Percentiles rank a stretch among this genome's conserved stretches.
Conservation (phyloP, 2,329 filamentous ascomycete genomes). For the Pestalotiopsis fici region DNA sequence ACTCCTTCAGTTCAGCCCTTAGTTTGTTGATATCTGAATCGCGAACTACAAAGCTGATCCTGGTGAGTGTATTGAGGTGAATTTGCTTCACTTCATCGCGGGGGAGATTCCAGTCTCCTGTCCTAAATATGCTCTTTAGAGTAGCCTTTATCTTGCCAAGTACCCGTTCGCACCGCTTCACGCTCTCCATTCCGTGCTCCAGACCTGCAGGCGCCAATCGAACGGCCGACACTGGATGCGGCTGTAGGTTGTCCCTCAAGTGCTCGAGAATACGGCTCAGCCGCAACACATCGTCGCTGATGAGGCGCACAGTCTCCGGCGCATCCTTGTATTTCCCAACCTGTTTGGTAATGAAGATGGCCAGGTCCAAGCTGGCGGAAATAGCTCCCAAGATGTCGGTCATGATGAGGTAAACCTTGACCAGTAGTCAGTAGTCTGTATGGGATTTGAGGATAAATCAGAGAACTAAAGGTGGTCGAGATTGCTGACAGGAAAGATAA, state of each 20-base stretch:
- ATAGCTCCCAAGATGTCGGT: slow-evolving; percentile 1
- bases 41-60: neutral
- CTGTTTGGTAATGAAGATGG: slow-evolving; percentile 5
- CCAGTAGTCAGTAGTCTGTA: too few species aligned
- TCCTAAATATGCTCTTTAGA: neutral
- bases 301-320: neutral
- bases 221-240: neutral
- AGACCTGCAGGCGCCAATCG: neutral
- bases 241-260: neutral
- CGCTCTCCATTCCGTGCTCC: neutral
- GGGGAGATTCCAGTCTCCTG: neutral
- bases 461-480: too few species aligned
- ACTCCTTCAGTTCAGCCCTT: neutral
- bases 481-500: too few species aligned
- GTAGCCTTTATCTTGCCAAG: neutral
- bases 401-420: too few species aligned
- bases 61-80: neutral
- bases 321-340: neutral
- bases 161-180: neutral
- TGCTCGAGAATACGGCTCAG: slow-evolving; percentile 1
- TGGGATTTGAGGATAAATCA: too few species aligned
- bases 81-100: neutral
- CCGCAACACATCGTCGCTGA: neutral
- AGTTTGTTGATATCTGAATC: neutral
- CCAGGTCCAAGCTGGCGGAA: slow-evolving; percentile 3